Evolutionary conservation across 371 early-diverging fungal species (phyloP).

Genomic region (Vairimorpha ceranae): DNA sequence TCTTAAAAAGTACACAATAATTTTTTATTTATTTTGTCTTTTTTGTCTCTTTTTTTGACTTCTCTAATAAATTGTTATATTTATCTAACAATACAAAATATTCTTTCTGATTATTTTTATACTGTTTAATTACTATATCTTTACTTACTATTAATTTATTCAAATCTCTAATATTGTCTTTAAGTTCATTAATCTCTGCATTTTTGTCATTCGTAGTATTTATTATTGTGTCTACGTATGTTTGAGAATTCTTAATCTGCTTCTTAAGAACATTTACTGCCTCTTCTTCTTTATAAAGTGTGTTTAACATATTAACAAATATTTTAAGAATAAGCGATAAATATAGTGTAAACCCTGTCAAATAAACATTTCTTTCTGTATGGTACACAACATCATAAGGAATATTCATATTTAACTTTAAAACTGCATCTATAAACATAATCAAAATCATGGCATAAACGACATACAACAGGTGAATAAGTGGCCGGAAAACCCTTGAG

Average conservation of each 20-base stretch:
- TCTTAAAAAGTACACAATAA: too few relatives aligned
- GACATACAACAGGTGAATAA: conserved; percentile 39
- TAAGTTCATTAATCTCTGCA: conserved; percentile 17
- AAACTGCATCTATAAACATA: conserved; percentile 39
- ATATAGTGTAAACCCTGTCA: conserved; percentile 49
- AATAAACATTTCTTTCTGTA: conserved; percentile 47
- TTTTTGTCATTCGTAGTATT: conserved; percentile 13
- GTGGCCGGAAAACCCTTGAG: neutral
- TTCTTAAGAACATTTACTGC: conserved; percentile 21
- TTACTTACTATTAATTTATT: conserved; percentile 14
- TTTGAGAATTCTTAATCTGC: conserved; percentile 38
- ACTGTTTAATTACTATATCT: conserved; percentile 24
- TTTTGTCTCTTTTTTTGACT: conserved; percentile 18
- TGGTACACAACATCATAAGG: conserved; percentile 34
- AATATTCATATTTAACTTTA: conserved; percentile 13
- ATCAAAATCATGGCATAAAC: conserved; percentile 44
- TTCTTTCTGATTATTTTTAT: conserved; percentile 44
- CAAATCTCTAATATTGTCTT: conserved; percentile 15
- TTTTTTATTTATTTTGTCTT: conserved; percentile 45
- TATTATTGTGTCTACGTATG: conserved; percentile 38
- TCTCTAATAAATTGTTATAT: conserved; percentile 32
- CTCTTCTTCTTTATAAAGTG: conserved; percentile 30
- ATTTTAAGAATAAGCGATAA: conserved; percentile 30
- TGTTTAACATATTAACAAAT: conserved; percentile 19
- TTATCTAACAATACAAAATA: conserved; percentile 44